These are phyloP conservation scores for Kodamaea restingae DNA, from an alignment of 805 yeast species.

Conservation along the genomic window DNA sequence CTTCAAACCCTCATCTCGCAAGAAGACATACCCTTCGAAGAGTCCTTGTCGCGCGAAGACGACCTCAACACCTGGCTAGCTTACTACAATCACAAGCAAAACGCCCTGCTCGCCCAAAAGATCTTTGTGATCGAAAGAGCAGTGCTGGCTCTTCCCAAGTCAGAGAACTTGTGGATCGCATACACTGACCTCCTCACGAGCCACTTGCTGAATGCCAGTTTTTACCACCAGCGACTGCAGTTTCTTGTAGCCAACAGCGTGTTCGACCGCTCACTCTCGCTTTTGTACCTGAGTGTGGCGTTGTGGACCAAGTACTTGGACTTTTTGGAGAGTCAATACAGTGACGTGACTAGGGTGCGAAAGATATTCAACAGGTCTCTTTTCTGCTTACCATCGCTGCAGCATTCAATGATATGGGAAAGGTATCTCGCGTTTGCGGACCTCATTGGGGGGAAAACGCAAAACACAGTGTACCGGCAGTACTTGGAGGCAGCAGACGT, in stretches of 20 bases:
- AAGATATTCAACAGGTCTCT: slow-evolving; percentile 48
- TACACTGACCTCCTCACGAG: slow-evolving; percentile 43
- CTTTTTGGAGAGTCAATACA: slow-evolving; percentile 33
- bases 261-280: slow-evolving; percentile 45
- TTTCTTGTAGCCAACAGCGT: slow-evolving; percentile 35
- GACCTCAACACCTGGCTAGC: slow-evolving; percentile 42
- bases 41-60: slow-evolving; percentile 31
- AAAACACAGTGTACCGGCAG: slow-evolving; percentile 27
- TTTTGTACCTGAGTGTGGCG: slow-evolving; percentile 42
- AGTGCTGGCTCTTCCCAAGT: slow-evolving; percentile 37
- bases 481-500: slow-evolving; percentile 18
- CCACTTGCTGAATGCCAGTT: slow-evolving; percentile 22
- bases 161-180: slow-evolving; percentile 52
- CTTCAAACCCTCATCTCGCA: not conserved
- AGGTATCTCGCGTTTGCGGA: slow-evolving; percentile 54
- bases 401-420: slow-evolving; percentile 44
- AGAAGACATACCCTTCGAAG: slow-evolving; percentile 35
- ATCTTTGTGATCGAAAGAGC: slow-evolving; percentile 54
- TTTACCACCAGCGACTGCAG: slow-evolving; percentile 24
- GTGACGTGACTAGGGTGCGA: slow-evolving; percentile 37
- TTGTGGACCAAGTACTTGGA: slow-evolving; percentile 51
- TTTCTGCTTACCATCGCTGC: slow-evolving; percentile 43
- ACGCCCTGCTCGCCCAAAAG: slow-evolving; percentile 25
- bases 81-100: slow-evolving; percentile 28
- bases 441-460: slow-evolving; percentile 38